These are phyloP conservation scores for Colletotrichum graminicola DNA, from an alignment of 2,329 filamentous ascomycete genomes.

Conservation along the genomic window DNA sequence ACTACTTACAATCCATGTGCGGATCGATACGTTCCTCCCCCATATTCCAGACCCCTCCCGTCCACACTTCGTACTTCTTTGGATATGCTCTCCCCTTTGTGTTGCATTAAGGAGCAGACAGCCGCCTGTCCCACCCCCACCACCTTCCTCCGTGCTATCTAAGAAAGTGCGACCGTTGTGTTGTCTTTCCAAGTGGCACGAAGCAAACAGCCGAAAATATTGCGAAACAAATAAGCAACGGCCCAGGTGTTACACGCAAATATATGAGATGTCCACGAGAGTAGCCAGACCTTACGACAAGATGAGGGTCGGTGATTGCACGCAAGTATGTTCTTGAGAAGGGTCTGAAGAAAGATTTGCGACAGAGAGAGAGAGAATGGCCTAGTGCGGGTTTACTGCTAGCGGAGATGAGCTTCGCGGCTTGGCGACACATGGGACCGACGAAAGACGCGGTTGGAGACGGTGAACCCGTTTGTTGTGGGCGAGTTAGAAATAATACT, in stretches of 20 bases:
- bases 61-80: not conserved
- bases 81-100: not conserved
- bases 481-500: not conserved
- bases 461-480: not conserved
- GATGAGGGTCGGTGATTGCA: not conserved
- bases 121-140: not conserved
- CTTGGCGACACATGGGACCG: not conserved
- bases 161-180: slow-evolving; percentile 19
- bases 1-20: slow-evolving; percentile 13
- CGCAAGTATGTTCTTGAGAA: not conserved
- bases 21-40: slow-evolving; percentile 10
- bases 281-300: not conserved
- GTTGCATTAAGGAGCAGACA: slow-evolving; percentile 6
- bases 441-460: not conserved
- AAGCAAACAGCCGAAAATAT: slow-evolving; percentile 18
- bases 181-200: slow-evolving; percentile 16
- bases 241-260: not conserved
- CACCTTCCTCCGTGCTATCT: slow-evolving; percentile 10
- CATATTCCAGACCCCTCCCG: slow-evolving; percentile 1
- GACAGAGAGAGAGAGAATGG: not conserved
- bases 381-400: not conserved
- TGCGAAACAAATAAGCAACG: slow-evolving; percentile 30
- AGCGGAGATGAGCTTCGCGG: not conserved
- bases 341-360: not conserved
- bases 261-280: not conserved